A percentile compares a stretch with the other conserved stretches of the same genome.
Evolutionary conservation across 2,329 filamentous ascomycete species (phyloP).

Genomic region (Neonectria punicea): DNA sequence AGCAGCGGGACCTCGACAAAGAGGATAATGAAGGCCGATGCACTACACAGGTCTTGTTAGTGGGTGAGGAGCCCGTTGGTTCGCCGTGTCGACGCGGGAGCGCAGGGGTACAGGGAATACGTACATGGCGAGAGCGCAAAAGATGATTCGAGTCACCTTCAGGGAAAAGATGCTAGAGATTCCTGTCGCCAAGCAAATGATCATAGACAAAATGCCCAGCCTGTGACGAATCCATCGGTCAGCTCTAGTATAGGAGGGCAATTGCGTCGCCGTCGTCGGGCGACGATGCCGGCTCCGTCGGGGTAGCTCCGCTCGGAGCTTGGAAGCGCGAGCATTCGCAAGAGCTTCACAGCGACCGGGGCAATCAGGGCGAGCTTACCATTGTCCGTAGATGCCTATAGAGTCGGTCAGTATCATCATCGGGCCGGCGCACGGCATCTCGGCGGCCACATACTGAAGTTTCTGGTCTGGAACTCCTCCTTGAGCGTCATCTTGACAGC

Average conservation of each 20-base stretch:
- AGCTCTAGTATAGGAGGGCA: conserved; percentile 19
- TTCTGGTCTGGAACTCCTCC: conserved; percentile 77
- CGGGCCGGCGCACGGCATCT: conserved; percentile 6
- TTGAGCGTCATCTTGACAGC: conserved; percentile 72
- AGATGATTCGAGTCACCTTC: conserved; percentile 59
- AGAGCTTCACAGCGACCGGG: conserved; percentile 11
- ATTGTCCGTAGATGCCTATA: conserved; percentile 79
- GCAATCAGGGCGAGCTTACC: conserved; percentile 60
- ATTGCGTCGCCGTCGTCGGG: conserved; percentile 10
- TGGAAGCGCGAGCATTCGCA: conserved; percentile 3
- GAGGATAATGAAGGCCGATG: conserved; percentile 77
- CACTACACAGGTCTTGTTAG: conserved; percentile 55
- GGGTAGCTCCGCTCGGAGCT: conserved; percentile 26
- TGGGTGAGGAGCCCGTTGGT: conserved; percentile 42
- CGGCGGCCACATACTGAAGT: conserved; percentile 71
- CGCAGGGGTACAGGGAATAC: conserved; percentile 38
- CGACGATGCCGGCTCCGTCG: conserved; percentile 5
- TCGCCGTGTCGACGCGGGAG: conserved; percentile 2
- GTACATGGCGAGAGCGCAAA: conserved; percentile 65
- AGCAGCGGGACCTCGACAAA: conserved; percentile 94
- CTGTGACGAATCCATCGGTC: conserved; percentile 50
- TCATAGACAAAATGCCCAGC: conserved; percentile 77
- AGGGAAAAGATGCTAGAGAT: conserved; percentile 74
- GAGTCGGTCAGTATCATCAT: conserved; percentile 46
- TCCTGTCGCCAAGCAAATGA: conserved; percentile 75